These are phyloP conservation scores for Phlebiopsis flavidoalba DNA, from an alignment of 768 basidiomycete species.

Conservation along the genomic window DNA sequence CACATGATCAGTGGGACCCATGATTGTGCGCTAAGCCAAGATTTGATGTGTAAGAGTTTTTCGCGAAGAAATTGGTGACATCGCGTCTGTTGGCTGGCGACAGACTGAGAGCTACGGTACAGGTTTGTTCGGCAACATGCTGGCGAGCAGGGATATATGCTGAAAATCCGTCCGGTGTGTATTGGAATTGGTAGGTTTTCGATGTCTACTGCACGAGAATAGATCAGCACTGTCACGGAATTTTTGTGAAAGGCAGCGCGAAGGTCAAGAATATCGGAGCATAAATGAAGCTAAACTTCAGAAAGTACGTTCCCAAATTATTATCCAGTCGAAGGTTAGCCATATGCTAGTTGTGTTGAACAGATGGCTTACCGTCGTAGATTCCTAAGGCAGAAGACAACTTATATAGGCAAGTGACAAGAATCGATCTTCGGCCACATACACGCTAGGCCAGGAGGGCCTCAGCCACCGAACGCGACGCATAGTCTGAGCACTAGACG, in stretches of 20 bases:
- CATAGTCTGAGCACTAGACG: conserved; percentile 36
- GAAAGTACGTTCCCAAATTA: conserved; percentile 47
- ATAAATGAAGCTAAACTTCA: neutral
- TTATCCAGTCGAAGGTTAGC: conserved; percentile 40
- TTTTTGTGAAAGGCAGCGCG: neutral
- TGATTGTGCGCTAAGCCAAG: conserved; percentile 3
- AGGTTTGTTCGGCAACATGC: conserved; percentile 35
- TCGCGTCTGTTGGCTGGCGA: conserved; percentile 9
- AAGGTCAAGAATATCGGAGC: neutral
- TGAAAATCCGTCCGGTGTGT: conserved; percentile 42
- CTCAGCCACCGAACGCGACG: conserved; percentile 35
- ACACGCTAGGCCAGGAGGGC: conserved; percentile 49
- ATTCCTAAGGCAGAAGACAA: conserved; percentile 52
- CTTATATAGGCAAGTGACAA: conserved; percentile 49
- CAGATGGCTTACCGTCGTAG: conserved; percentile 27
- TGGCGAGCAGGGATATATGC: conserved; percentile 51
- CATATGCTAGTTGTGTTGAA: conserved; percentile 31
- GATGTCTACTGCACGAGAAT: neutral
- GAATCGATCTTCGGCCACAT: conserved; percentile 32
- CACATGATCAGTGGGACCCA: conserved; percentile 17
- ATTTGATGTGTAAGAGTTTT: conserved; percentile 11
- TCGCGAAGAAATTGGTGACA: conserved; percentile 11
- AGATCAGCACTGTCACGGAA: neutral
- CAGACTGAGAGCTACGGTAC: conserved; percentile 39
- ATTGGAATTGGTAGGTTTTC: conserved; percentile 30